Evolutionary conservation across 805 yeast species (phyloP).

Genomic region (Wickerhamiella slavikovae): DNA sequence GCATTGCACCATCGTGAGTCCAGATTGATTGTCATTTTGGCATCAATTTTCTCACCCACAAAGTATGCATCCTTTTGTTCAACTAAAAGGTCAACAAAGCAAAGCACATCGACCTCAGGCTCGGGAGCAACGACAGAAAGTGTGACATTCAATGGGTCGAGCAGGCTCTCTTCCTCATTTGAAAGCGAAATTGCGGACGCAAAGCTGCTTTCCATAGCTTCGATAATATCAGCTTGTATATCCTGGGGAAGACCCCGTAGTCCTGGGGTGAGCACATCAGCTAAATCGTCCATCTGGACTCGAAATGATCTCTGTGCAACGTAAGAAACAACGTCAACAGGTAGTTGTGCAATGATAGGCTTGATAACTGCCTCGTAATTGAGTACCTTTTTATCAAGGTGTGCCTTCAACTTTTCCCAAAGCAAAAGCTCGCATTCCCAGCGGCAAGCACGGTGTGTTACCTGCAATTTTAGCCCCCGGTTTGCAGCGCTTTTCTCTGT

Average conservation of each 20-base stretch:
- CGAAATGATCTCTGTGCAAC: conserved; percentile 3
- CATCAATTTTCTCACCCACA: conserved; percentile 44
- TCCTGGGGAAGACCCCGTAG: conserved; percentile 7
- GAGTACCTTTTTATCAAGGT: conserved; percentile 3
- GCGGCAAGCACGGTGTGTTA: conserved; percentile 6
- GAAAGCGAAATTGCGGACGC: background rate
- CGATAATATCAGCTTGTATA: conserved; percentile 3
- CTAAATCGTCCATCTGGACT: conserved; percentile 6
- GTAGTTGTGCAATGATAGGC: conserved; percentile 3
- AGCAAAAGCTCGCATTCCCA: conserved; percentile 10
- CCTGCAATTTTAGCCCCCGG: conserved; percentile 8
- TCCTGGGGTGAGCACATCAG: conserved; percentile 3
- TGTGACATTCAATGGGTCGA: conserved; percentile 7
- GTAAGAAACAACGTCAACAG: conserved; percentile 5
- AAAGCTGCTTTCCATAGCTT: background rate
- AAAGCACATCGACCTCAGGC: conserved; percentile 40
- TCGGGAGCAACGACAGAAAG: conserved; percentile 37
- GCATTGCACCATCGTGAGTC: conserved; percentile 24
- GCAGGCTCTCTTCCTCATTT: background rate
- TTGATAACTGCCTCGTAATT: conserved; percentile 5
- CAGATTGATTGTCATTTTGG: conserved; percentile 25
- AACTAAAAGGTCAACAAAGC: conserved; percentile 27
- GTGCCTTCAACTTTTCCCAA: conserved; percentile 5
- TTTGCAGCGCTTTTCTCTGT: conserved; percentile 7
- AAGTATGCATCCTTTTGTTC: conserved; percentile 21